phyloP scores from a whole-genome alignment of 2,329 filamentous ascomycete genomes.

The Alternaria hordeiaustralica region DNA sequence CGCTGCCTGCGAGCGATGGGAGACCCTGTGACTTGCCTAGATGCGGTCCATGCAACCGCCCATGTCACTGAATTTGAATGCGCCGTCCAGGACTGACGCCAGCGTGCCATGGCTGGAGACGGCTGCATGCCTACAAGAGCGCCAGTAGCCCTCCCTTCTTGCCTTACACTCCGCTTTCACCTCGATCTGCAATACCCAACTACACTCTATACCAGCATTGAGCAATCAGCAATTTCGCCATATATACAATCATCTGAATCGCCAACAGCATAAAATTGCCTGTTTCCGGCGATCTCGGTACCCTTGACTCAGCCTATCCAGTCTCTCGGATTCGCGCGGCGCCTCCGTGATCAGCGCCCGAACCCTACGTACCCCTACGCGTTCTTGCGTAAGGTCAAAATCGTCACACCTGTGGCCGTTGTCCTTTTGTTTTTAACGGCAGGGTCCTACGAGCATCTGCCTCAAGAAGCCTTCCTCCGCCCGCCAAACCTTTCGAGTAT shows the following conservation, averaged over 20 bases:
- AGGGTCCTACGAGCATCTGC: conserved; percentile 11
- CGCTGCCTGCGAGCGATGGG: conserved; percentile 28
- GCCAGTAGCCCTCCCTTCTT: conserved; percentile 20
- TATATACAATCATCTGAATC: not conserved
- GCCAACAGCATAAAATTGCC: conserved; percentile 5
- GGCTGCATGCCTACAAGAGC: conserved; percentile 34
- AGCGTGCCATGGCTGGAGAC: conserved; percentile 9
- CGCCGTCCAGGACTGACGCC: conserved; percentile 21
- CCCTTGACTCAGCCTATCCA: conserved; percentile 26
- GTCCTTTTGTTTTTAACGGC: conserved; percentile 15
- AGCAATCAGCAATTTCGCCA: conserved; percentile 1
- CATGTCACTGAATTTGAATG: conserved; percentile 24
- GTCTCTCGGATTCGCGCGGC: conserved; percentile 15
- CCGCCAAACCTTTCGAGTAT: not conserved
- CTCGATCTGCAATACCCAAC: not conserved
- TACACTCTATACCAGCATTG: not conserved
- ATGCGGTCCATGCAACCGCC: conserved; percentile 31
- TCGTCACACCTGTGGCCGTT: conserved; percentile 14
- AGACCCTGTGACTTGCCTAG: conserved; percentile 38
- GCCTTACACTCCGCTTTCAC: conserved; percentile 4
- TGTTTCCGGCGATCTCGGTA: conserved; percentile 14
- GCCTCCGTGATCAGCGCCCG: conserved; percentile 15
- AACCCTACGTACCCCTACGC: conserved; percentile 26
- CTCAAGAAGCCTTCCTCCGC: conserved; percentile 16
- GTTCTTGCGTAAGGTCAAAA: conserved; percentile 18